These are phyloP conservation scores for Bombardia bombarda DNA, from an alignment of 495 filamentous ascomycete species.

Conservation along the genomic window DNA sequence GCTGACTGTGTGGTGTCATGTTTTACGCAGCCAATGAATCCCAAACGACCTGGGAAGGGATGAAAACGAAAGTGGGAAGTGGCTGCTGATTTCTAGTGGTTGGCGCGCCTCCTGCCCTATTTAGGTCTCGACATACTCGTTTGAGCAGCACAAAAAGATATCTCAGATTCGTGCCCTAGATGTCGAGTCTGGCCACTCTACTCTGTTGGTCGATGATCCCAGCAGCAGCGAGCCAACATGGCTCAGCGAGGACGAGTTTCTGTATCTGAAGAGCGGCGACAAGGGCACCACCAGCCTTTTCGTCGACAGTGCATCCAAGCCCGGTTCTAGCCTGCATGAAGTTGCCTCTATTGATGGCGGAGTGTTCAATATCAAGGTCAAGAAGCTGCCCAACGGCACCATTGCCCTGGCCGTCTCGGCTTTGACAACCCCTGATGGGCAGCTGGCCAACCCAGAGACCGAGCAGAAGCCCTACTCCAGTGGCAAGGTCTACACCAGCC, in stretches of 20 bases:
- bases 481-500: slow-evolving; percentile 58
- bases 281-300: slow-evolving; percentile 61
- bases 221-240: slow-evolving; percentile 66
- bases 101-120: neutral
- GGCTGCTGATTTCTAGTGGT: too few species aligned
- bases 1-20: too few species aligned
- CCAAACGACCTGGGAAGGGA: too few species aligned
- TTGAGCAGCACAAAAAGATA: slow-evolving; percentile 67
- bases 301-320: slow-evolving; percentile 48
- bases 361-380: slow-evolving; percentile 68
- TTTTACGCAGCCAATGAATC: too few species aligned
- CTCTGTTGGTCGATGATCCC: slow-evolving; percentile 54
- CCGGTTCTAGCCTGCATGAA: slow-evolving; percentile 46
- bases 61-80: too few species aligned
- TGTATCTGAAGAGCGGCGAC: slow-evolving; percentile 58
- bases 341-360: slow-evolving; percentile 55
- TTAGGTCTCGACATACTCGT: slow-evolving; percentile 65
- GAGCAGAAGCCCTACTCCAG: slow-evolving; percentile 48
- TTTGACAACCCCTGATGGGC: slow-evolving; percentile 51
- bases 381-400: slow-evolving; percentile 48
- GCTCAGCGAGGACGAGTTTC: slow-evolving; percentile 58
- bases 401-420: slow-evolving; percentile 64
- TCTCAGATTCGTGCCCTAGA: slow-evolving; percentile 71
- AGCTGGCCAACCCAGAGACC: slow-evolving; percentile 51
- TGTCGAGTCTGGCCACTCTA: slow-evolving; percentile 57